Base-by-base conservation (phyloP, 2,329 filamentous ascomycete species). In the Fusarium napiforme region DNA sequence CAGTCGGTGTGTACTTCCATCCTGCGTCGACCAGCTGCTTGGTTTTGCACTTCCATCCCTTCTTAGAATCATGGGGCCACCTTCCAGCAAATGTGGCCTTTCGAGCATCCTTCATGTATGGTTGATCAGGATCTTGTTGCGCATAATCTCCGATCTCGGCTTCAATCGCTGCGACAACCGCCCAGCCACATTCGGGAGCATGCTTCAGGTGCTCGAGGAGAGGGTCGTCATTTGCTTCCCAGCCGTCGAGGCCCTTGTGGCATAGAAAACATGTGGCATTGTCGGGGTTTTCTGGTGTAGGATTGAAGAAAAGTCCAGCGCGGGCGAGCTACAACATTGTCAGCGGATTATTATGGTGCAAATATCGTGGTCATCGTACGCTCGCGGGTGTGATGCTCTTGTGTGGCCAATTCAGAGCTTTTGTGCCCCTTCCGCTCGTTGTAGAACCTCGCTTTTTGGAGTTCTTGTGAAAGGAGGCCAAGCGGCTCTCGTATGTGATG, bases 221-320 rank as follows among this genome's bases (percentile, higher is more conserved):
- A 0, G 96, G 94, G 68, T 94, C 90, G 79, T 99, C 96, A 28
- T 91, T 90, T 43, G 92, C 87, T 78, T 98, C 96, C 96, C 96
- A 99, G 67, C 95, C 95, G 80, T 97, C 95, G 18, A 99, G 87
- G 62, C 92, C 90, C 80, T 94, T 93, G 71, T 90, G 86, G 84
- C 96, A 99, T 42, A 95, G 87, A 82, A 97, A 98, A 82, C 96
- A 99, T 75, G 90, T 89, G 53, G 93, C 93, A 81, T 98, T 98
- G 82, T 99, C 96, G 42, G 92, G 92, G 78, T 91, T 93, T 52
- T 90, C 88, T 58, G 89, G 86, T 19, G 89, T 90, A 4, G 96
- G 96, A 69, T 91, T 89, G 84, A 94, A 98, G 84, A 92, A 96
- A 84, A 99, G 97, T 42, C 96, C 96, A 64, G 96, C 96, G 79